Evolutionary conservation across 1,284 basidiomycete species (phyloP).

Genomic region (Ganoderma leucocontextum): DNA sequence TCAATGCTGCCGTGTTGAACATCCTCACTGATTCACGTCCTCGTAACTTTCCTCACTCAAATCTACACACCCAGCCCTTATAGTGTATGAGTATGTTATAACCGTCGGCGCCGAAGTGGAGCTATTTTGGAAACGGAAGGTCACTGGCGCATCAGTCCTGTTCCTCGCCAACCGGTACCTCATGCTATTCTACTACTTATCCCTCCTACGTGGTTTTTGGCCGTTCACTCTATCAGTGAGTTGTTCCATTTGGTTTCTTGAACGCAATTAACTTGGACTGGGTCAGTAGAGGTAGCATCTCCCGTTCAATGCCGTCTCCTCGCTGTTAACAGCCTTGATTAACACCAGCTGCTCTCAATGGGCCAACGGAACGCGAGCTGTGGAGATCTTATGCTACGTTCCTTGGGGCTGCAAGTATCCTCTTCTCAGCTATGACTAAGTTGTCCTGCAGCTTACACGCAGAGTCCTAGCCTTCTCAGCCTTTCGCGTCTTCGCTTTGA

Average conservation of each 20-base stretch:
- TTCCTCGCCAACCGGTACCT: conserved; percentile 13
- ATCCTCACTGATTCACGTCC: background rate
- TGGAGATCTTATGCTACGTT: conserved; percentile 8
- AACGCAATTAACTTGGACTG: no score
- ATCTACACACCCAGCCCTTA: background rate
- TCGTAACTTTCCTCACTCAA: background rate
- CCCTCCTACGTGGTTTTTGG: background rate
- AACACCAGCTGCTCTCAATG: conserved; percentile 11
- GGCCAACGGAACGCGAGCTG: background rate
- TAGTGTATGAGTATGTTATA: conserved; percentile 14
- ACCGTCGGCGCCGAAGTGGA: conserved; percentile 7
- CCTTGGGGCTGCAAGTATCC: conserved; percentile 7
- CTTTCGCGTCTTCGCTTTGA: no score
- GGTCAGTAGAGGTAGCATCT: no score
- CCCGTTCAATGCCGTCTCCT: background rate
- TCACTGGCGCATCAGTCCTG: background rate
- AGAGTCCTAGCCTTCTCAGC: background rate
- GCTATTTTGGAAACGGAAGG: conserved; percentile 12
- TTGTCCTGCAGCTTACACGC: background rate
- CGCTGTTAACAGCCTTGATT: no score
- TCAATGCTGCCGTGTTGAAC: no score
- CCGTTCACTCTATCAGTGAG: background rate
- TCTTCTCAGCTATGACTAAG: no score
- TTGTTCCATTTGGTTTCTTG: background rate
- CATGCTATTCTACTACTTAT: background rate